Percentiles rank a stretch among this genome's conserved stretches.
Evolutionary conservation across 23 red algal species (phyloP).

Genomic region (Gracilaria vermiculophylla): DNA sequence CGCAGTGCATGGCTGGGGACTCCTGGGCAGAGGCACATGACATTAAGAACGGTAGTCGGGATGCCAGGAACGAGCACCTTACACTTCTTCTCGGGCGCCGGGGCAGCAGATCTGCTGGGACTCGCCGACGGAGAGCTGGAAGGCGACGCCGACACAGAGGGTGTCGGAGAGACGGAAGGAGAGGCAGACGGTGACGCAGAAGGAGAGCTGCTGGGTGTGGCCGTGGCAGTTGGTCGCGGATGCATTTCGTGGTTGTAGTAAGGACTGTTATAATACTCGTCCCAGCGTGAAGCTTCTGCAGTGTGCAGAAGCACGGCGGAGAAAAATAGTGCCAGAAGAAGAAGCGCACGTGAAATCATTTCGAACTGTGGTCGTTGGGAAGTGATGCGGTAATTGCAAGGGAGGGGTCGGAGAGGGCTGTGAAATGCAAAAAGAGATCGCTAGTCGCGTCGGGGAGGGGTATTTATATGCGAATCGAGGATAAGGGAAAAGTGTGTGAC

Average conservation of each 20-base stretch:
- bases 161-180: not conserved
- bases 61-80: not conserved
- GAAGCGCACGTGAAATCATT: not conserved
- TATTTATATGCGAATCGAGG: not conserved
- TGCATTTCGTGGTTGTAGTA: not conserved
- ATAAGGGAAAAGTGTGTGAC: not conserved
- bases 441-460: not conserved
- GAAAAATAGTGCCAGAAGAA: not conserved
- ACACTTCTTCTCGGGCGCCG: not conserved
- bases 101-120: not conserved
- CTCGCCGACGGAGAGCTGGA: not conserved
- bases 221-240: not conserved
- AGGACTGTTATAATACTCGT: not conserved
- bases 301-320: not conserved
- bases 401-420: not conserved
- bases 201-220: too few species aligned
- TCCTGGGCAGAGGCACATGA: slow-evolving; percentile 3
- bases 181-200: not conserved
- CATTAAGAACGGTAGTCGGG: slow-evolving; percentile 5
- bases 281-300: not conserved
- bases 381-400: not conserved
- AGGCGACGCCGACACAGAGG: not conserved
- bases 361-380: not conserved
- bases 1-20: not conserved
- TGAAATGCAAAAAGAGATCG: not conserved